Evolutionary conservation across 495 filamentous ascomycete genomes (phyloP).

Genomic region (Chaetomium fimeti): DNA sequence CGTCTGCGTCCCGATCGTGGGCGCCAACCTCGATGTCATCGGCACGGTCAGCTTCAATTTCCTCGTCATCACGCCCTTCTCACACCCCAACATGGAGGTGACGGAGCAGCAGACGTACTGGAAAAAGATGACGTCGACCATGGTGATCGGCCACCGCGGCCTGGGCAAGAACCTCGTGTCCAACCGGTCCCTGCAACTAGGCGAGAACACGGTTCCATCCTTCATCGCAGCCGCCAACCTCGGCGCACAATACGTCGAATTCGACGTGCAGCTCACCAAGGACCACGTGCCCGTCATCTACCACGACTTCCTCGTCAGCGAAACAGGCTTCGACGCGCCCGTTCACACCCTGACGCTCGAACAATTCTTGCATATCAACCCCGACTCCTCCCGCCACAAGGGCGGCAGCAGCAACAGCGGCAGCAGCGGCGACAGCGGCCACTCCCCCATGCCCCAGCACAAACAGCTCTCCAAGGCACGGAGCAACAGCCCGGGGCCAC

Average conservation of each 20-base stretch:
- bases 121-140: slow-evolving; percentile 67
- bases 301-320: slow-evolving; percentile 97
- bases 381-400: slow-evolving; percentile 39
- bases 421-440: background rate
- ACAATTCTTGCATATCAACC: slow-evolving; percentile 86
- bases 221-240: slow-evolving; percentile 95
- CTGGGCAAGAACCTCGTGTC: slow-evolving; percentile 86
- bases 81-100: slow-evolving; percentile 88
- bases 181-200: slow-evolving; percentile 83
- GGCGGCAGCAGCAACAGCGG: background rate
- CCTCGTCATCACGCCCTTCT: slow-evolving; percentile 88
- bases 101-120: slow-evolving; percentile 91
- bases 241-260: slow-evolving; percentile 88
- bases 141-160: slow-evolving; percentile 93
- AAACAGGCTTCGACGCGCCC: slow-evolving; percentile 96
- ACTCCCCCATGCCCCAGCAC: slow-evolving; percentile 28
- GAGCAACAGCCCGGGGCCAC: slow-evolving; percentile 38
- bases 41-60: slow-evolving; percentile 96
- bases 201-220: slow-evolving; percentile 92
- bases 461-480: slow-evolving; percentile 33
- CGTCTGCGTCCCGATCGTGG: slow-evolving; percentile 84
- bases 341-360: slow-evolving; percentile 93
- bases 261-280: slow-evolving; percentile 96
- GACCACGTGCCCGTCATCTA: slow-evolving; percentile 99
- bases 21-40: slow-evolving; percentile 82